These are phyloP conservation scores for Pythium brassicae DNA, from an alignment of 352 stramenopile species.

Conservation along the genomic window DNA sequence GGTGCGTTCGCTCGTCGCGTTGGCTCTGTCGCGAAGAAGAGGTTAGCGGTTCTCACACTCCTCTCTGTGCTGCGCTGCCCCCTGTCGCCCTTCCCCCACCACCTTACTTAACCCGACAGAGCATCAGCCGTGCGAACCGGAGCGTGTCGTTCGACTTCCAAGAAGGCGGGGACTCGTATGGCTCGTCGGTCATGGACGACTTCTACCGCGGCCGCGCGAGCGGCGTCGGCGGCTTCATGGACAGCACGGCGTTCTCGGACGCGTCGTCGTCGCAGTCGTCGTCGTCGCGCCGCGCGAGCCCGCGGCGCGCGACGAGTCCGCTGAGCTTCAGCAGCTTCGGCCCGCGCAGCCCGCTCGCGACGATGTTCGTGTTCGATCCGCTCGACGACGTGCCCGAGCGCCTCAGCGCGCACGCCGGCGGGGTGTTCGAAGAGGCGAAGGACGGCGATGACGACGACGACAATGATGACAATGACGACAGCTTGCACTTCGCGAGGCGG, in stretches of 20 bases:
- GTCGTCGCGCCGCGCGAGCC: conserved; percentile 31
- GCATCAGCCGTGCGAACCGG: conserved; percentile 62
- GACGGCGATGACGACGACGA: conserved; percentile 11
- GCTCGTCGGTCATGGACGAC: conserved; percentile 33
- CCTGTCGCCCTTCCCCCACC: too few species aligned
- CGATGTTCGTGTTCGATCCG: conserved; percentile 74
- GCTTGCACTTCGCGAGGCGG: conserved; percentile 2
- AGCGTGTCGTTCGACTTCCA: conserved; percentile 78
- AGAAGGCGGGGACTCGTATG: conserved; percentile 44
- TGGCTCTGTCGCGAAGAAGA: background rate
- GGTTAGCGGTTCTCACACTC: background rate
- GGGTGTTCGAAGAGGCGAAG: conserved; percentile 18
- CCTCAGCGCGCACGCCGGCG: conserved; percentile 12
- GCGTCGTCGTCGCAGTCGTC: conserved; percentile 34
- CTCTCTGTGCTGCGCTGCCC: too few species aligned
- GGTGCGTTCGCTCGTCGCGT: conserved; percentile 19
- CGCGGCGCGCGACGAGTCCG: conserved; percentile 52
- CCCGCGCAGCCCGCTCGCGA: conserved; percentile 55
- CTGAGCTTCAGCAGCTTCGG: conserved; percentile 52
- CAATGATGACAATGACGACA: conserved; percentile 24
- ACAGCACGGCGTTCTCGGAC: conserved; percentile 52
- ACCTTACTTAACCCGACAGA: too few species aligned
- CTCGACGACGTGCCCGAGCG: conserved; percentile 55
- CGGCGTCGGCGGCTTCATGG: conserved; percentile 34
- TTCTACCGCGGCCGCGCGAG: conserved; percentile 48